A percentile compares a stretch with the other conserved stretches of the same genome.
phyloP scores from a whole-genome alignment of 345 rosid species.

The Crucihimalaya himalaica region DNA sequence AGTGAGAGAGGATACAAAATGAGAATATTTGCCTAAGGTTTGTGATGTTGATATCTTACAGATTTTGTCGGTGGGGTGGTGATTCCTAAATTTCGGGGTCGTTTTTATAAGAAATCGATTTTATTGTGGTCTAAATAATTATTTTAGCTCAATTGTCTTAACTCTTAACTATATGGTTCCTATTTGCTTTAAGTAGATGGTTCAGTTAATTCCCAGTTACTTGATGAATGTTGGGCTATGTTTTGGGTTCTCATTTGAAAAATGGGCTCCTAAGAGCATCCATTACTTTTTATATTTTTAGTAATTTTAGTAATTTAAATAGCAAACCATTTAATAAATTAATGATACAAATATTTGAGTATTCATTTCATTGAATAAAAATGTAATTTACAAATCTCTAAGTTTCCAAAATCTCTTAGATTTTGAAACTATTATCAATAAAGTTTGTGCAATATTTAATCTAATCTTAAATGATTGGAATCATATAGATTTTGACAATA shows the following conservation, averaged over 20 bases:
- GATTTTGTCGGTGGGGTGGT: neutral
- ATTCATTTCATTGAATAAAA: neutral
- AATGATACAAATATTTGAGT: too few relatives aligned
- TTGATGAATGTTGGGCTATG: neutral
- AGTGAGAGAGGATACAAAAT: neutral
- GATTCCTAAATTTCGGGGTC: constrained; percentile 7
- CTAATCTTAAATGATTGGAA: too few relatives aligned
- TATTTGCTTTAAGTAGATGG: neutral
- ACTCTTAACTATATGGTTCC: neutral
- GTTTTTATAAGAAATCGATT: constrained; percentile 10
- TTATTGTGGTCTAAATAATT: neutral
- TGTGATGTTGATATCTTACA: constrained; percentile 11
- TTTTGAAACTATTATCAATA: neutral
- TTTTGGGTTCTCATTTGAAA: neutral
- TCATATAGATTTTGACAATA: neutral
- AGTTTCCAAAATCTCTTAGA: neutral
- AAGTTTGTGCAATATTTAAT: too few relatives aligned
- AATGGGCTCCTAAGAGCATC: neutral
- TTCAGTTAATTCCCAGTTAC: neutral
- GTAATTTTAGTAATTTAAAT: neutral
- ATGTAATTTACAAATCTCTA: neutral
- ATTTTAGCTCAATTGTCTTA: neutral
- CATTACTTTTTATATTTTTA: neutral
- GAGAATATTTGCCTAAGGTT: neutral
- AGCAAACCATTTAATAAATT: too few relatives aligned